These are phyloP conservation scores for Strobilomyces echinocephalus DNA, from an alignment of 768 basidiomycete genomes.

Conservation along the genomic window DNA sequence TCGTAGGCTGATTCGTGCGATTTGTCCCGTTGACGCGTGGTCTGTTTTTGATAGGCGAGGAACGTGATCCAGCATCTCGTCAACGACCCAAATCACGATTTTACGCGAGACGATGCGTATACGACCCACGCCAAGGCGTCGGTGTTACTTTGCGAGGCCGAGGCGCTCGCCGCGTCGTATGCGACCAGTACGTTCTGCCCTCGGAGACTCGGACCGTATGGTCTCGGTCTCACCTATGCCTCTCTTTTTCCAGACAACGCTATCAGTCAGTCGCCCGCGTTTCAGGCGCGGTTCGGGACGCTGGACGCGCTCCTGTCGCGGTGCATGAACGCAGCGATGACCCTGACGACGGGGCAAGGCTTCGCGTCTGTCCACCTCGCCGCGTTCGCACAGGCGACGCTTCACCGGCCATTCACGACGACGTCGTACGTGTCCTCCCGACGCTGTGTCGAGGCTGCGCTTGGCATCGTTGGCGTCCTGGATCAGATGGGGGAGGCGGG, in stretches of 20 bases:
- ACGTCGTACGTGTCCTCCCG: constrained; percentile 10
- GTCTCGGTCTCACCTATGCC: neutral
- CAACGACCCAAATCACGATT: constrained; percentile 9
- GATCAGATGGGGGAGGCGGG: constrained; percentile 10
- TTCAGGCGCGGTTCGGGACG: constrained; percentile 40
- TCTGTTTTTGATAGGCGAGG: neutral
- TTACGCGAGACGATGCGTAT: constrained; percentile 1
- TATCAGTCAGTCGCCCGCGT: constrained; percentile 39
- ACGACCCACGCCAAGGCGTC: constrained; percentile 27
- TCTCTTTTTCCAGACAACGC: constrained; percentile 34
- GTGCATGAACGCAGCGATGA: constrained; percentile 12
- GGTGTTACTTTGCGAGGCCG: constrained; percentile 35
- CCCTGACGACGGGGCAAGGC: constrained; percentile 3
- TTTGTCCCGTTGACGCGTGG: neutral
- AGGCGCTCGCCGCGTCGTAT: constrained; percentile 25
- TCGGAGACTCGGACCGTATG: neutral
- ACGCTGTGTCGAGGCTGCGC: constrained; percentile 15
- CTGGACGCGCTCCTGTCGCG: constrained; percentile 36
- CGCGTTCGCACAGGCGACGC: constrained; percentile 23
- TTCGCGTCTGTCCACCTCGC: constrained; percentile 17
- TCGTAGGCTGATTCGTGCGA: neutral
- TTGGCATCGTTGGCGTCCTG: constrained; percentile 13
- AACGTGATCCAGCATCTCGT: constrained; percentile 18
- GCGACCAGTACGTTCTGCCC: constrained; percentile 22
- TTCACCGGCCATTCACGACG: constrained; percentile 20